Conservation (phyloP, 345 rosid genomes). For the Dipteronia sinensis region DNA sequence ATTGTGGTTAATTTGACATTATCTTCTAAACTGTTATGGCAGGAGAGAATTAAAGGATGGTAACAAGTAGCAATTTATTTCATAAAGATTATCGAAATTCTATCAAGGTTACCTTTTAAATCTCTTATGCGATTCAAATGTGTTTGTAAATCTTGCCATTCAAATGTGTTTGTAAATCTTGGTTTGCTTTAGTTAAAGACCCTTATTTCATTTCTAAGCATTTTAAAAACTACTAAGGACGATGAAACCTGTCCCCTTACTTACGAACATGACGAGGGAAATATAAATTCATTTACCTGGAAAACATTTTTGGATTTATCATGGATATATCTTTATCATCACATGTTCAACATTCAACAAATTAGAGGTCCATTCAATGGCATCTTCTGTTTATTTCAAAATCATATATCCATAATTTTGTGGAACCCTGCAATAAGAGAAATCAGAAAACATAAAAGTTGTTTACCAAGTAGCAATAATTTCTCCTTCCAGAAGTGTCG, state of each 20-base stretch:
- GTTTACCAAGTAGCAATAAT: background rate
- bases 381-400: background rate
- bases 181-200: background rate
- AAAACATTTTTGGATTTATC: background rate
- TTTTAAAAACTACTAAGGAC: background rate
- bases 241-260: background rate
- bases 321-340: background rate
- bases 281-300: background rate
- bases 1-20: background rate
- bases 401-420: background rate
- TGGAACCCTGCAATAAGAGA: background rate
- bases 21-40: background rate
- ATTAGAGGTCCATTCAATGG: background rate
- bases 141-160: background rate
- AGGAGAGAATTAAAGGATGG: background rate
- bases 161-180: background rate
- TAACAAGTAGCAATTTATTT: background rate
- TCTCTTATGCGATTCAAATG: background rate
- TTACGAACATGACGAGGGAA: fast-evolving
- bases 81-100: background rate
- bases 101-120: background rate
- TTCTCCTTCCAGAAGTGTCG: too few relatives aligned
- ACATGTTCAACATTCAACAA: background rate
- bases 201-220: background rate
- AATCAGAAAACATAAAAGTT: too few relatives aligned